Evolutionary conservation across 1,284 basidiomycete genomes (phyloP), one percentile per base, ranked within the genome.

Genomic region (Cryptococcus jaspeensis): DNA sequence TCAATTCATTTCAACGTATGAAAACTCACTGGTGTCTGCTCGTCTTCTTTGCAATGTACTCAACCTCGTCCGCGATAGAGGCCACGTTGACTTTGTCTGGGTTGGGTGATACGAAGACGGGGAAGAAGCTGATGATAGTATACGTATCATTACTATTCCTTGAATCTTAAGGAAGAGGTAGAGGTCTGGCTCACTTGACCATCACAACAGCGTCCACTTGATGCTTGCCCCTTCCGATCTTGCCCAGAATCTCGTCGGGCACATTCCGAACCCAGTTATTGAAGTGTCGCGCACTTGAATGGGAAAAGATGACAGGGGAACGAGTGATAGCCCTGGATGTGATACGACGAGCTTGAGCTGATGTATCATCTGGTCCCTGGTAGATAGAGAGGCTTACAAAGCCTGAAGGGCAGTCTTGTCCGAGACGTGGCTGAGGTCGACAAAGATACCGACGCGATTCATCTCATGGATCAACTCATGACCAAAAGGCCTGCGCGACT

Each of bases 241-340:
- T 78, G 47, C 79, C 69, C 15, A 94, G 81, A 6, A 94, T 78
- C 48, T 86, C 79, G 72, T 94, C 90, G 0, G 91, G 91, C 5
- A 92, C 86, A 71, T 92, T 92, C 22, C 77, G 66, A 12, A 11
- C 13, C 40, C 77, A 69, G 58, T 73, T 69, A 67, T 76, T 75
- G 54, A 75, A 77, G 58, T 74, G 70, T 37, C 90, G 80, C 1
- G 90, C 83, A 36, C 86, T 88, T 0, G 90, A 92, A 75, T 95
- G 92, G 1, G 87, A 90, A 84, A 88, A 90, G 58, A 94, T 92
- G 54, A 95, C 87, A 2, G 92, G 92, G 0, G 91, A 88, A 64
- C 85, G 83, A 3, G 85, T 84, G 42, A 75, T 53, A 2, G 61
- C 56, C 23, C 69, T 71, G 44, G 12, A 32, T 5, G 28, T 23